Conservation (phyloP, 768 basidiomycete species). For the Hygrophoropsis aurantiaca region DNA sequence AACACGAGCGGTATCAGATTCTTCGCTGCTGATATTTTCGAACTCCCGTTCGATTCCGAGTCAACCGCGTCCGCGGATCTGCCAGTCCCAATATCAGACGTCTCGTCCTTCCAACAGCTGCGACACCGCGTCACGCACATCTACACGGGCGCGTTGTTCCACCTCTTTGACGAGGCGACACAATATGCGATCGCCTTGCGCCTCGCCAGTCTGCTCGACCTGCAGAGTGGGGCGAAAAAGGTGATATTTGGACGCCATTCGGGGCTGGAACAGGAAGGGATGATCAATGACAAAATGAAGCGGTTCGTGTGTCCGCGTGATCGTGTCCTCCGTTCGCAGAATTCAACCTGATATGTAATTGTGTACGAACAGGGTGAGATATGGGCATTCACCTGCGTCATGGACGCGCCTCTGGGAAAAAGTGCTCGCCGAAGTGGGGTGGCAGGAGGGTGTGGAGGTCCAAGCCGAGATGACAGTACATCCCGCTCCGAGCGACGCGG, state of each 20-base stretch:
- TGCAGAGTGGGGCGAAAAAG: slow-evolving; percentile 19
- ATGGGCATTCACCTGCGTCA: slow-evolving; percentile 28
- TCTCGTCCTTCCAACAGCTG: slow-evolving; percentile 20
- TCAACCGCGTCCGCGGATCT: not conserved
- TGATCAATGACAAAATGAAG: slow-evolving; percentile 25
- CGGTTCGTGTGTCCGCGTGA: too few species aligned
- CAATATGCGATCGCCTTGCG: slow-evolving; percentile 32
- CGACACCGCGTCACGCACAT: slow-evolving; percentile 24
- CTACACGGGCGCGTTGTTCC: slow-evolving; percentile 34
- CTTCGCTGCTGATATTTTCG: slow-evolving; percentile 30
- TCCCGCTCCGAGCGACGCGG: not conserved
- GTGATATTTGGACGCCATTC: slow-evolving; percentile 34
- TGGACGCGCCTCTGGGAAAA: slow-evolving; percentile 30
- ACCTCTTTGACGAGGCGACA: slow-evolving; percentile 32
- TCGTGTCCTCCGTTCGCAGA: not conserved
- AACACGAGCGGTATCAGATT: slow-evolving; percentile 19
- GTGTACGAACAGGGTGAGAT: slow-evolving; percentile 16
- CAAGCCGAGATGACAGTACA: slow-evolving; percentile 18
- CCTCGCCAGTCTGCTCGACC: slow-evolving; percentile 21
- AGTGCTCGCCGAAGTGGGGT: slow-evolving; percentile 22
- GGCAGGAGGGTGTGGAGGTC: slow-evolving; percentile 16
- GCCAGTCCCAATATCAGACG: not conserved
- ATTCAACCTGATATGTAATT: not conserved
- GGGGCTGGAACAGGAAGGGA: slow-evolving; percentile 21
- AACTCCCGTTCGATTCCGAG: slow-evolving; percentile 11